Conservation (phyloP, 768 basidiomycete genomes). For the Butyriboletus loyo region DNA sequence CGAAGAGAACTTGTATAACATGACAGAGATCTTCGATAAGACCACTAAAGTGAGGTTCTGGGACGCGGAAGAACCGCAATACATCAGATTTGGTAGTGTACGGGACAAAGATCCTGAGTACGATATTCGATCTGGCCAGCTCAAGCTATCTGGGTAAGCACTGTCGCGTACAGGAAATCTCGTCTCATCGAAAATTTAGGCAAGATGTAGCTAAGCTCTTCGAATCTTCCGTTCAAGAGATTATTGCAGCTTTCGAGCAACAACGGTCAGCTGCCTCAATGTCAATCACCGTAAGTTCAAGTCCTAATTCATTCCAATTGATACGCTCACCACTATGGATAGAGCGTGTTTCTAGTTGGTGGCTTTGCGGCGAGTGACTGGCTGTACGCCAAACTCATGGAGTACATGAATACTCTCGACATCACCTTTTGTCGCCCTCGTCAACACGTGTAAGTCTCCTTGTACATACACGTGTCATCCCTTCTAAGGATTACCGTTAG, state of each 20-base stretch:
- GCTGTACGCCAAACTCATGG: conserved; percentile 10
- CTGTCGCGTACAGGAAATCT: conserved; percentile 27
- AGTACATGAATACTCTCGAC: conserved; percentile 6
- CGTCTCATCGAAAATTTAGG: conserved; percentile 30
- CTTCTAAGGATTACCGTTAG: not conserved
- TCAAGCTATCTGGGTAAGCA: conserved; percentile 35
- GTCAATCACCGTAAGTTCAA: conserved; percentile 5
- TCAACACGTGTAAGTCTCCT: conserved; percentile 12
- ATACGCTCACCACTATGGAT: not conserved
- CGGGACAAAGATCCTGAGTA: conserved; percentile 34
- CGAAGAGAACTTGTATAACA: conserved; percentile 28
- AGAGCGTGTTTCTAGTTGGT: conserved; percentile 14
- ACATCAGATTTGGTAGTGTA: conserved; percentile 36
- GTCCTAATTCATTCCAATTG: not conserved
- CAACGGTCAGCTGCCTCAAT: conserved; percentile 7
- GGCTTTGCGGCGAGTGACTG: conserved; percentile 15
- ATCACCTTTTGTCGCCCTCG: conserved; percentile 9
- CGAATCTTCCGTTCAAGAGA: conserved; percentile 12
- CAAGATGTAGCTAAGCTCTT: conserved; percentile 11
- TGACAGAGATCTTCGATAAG: conserved; percentile 35
- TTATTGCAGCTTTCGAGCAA: conserved; percentile 12
- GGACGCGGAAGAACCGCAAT: conserved; percentile 32
- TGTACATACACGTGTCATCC: not conserved
- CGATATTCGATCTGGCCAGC: conserved; percentile 35
- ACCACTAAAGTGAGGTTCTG: conserved; percentile 40